These are phyloP conservation scores for Vickermania spadyakhi DNA, from an alignment of 208 protist genomes.

Conservation along the genomic window DNA sequence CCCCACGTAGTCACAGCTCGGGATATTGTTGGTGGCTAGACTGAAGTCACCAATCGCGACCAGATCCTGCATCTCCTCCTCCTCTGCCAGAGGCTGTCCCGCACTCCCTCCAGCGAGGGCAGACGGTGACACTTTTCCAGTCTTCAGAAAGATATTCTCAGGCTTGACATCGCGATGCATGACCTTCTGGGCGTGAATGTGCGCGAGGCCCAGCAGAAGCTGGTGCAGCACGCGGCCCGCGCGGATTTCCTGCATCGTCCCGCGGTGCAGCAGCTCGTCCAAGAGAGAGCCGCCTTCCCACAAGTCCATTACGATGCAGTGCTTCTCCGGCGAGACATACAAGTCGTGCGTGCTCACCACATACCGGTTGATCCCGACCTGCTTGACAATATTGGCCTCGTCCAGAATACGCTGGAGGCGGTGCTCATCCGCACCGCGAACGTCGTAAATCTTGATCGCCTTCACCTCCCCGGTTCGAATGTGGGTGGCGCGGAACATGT, in stretches of 20 bases:
- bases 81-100: background rate
- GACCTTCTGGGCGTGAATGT: slow-evolving; percentile 93
- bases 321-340: slow-evolving; percentile 52
- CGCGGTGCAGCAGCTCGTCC: slow-evolving; percentile 86
- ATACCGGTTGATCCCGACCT: slow-evolving; percentile 28
- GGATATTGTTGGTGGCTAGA: slow-evolving; percentile 82
- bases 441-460: slow-evolving; percentile 64
- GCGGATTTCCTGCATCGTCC: slow-evolving; percentile 85
- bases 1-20: slow-evolving; percentile 46
- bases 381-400: slow-evolving; percentile 40
- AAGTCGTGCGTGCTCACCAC: slow-evolving; percentile 89
- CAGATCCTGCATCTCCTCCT: slow-evolving; percentile 14
- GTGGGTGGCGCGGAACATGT: slow-evolving; percentile 46
- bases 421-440: slow-evolving; percentile 20
- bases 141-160: slow-evolving; percentile 98
- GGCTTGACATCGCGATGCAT: slow-evolving; percentile 99
- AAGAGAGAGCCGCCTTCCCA: slow-evolving; percentile 96
- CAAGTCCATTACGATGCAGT: slow-evolving; percentile 96
- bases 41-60: slow-evolving; percentile 97
- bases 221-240: slow-evolving; percentile 93
- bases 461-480: slow-evolving; percentile 21
- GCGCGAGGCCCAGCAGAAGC: slow-evolving; percentile 90
- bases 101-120: background rate
- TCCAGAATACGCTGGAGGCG: slow-evolving; percentile 26
- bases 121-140: slow-evolving; percentile 9